These are phyloP conservation scores for Priceomyces haplophilus DNA, from an alignment of 805 yeast species.

Conservation along the genomic window DNA sequence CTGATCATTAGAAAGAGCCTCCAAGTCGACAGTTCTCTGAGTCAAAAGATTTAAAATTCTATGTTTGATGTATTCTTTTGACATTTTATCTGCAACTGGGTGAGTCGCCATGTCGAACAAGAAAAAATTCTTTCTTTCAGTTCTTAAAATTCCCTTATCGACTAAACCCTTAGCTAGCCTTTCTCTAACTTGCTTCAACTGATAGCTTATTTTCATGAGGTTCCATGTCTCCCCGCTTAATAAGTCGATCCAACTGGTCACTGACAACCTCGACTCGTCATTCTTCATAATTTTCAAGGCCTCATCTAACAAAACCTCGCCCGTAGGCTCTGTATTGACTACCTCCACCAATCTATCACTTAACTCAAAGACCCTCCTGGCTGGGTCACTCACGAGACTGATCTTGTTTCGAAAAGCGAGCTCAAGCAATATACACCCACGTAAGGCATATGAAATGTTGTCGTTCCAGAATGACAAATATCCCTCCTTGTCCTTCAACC, in stretches of 20 bases:
- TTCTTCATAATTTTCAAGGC: constrained; percentile 84
- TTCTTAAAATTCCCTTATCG: constrained; percentile 92
- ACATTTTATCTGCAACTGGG: constrained; percentile 82
- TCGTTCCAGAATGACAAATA: constrained; percentile 98
- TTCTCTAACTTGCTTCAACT: constrained; percentile 95
- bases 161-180: constrained; percentile 94
- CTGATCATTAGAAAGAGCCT: constrained; percentile 43
- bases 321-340: constrained; percentile 80
- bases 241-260: constrained; percentile 89
- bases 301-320: constrained; percentile 93
- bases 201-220: constrained; percentile 88
- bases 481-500: constrained; percentile 94
- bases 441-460: constrained; percentile 89
- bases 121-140: constrained; percentile 92
- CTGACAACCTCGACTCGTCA: constrained; percentile 74
- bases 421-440: constrained; percentile 92
- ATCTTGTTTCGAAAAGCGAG: constrained; percentile 89
- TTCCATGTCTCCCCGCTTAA: constrained; percentile 98
- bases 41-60: constrained; percentile 71
- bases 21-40: constrained; percentile 60
- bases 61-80: constrained; percentile 76
- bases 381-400: constrained; percentile 86
- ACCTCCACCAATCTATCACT: constrained; percentile 87
- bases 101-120: constrained; percentile 98
- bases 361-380: constrained; percentile 82